Base-by-base conservation (phyloP, 768 basidiomycete genomes). In the Hydnomerulius pinastri region DNA sequence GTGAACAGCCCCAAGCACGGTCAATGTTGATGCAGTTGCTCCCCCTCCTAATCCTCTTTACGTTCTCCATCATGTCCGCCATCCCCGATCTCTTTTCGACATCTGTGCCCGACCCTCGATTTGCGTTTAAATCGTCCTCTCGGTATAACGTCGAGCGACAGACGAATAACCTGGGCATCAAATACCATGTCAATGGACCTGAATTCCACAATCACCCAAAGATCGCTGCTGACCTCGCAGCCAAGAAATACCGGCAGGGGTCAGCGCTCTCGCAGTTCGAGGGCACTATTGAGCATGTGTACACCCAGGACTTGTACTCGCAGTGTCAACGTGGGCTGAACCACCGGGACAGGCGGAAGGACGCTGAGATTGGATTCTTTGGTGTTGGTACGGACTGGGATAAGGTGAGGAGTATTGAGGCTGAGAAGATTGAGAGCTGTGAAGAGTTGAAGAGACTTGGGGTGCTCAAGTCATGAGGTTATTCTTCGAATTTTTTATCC, bases 331-430 rank as follows among this genome's bases (percentile, higher is more conserved):
- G 77, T 6, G 86, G 83, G 36, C 51, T 82, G 42, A 85, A 92
- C 57, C 65, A 73, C 50, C 86, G 85, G 64, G 78, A 88, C 61
- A 83, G 85, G 53, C 71, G 76, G 53, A 86, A 86, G 63, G 87
- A 94, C 45, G 77, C 80, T 8, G 87, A 92, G 60, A 69, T 90
- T 32, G 96, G 96, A 4, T 68, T 97, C 54, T 94, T 98, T 66
- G 96, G 95, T 5, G 74, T 97, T 46, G 91, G 93, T 25, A 90
- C 92, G 10, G 90, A 98, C 65, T 92, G 90, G 89, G 87, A 92
- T 27, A 90, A 91, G 70, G 87, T 98, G 51, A 75, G 77, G 65
- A 68, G 71, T 57, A 87, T 97, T 45, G 80, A 88, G 43, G 71
- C 69, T 25, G 87, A 94, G 73, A 78, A 75, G 30, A 76, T 92